phyloP scores from a whole-genome alignment of 352 stramenopile genomes.

The Globisporangium nunn region DNA sequence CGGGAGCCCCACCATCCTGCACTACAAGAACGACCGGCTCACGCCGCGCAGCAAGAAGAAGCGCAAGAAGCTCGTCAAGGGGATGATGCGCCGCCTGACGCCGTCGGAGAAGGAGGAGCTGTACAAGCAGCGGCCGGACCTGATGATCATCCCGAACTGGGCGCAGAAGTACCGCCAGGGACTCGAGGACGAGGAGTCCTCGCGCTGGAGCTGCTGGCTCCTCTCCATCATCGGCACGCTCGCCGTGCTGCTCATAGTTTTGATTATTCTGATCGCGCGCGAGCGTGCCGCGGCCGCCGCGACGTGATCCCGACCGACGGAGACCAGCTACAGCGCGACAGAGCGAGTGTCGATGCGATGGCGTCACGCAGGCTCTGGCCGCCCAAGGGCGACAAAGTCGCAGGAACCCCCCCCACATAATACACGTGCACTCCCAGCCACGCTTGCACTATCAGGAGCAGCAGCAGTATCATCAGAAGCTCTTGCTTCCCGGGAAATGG shows the following conservation, averaged over 20 bases:
- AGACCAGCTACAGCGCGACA: neutral
- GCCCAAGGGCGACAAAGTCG: too few relatives aligned
- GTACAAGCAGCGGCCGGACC: constrained; percentile 68
- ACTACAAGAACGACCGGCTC: constrained; percentile 51
- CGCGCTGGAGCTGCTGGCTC: constrained; percentile 74
- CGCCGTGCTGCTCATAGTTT: constrained; percentile 63
- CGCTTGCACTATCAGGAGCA: too few relatives aligned
- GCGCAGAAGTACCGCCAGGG: constrained; percentile 85
- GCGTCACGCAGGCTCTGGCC: too few relatives aligned
- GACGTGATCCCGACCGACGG: constrained; percentile 1
- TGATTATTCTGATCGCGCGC: constrained; percentile 68
- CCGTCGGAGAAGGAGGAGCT: constrained; percentile 81
- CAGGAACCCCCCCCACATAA: neutral
- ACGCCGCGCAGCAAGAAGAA: constrained; percentile 73
- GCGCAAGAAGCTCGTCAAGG: constrained; percentile 67
- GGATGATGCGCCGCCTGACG: constrained; percentile 75
- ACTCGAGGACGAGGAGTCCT: constrained; percentile 57
- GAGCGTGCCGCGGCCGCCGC: constrained; percentile 34
- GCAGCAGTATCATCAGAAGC: too few relatives aligned
- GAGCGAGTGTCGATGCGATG: neutral
- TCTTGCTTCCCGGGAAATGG: neutral
- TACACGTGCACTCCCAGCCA: neutral
- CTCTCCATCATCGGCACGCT: constrained; percentile 66
- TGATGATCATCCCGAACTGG: constrained; percentile 87
- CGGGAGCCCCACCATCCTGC: too few relatives aligned